Evolutionary conservation across 1,139 yeast genomes (phyloP), one percentile per base, ranked within the genome.

Genomic region (Suhomyces terraborum): DNA sequence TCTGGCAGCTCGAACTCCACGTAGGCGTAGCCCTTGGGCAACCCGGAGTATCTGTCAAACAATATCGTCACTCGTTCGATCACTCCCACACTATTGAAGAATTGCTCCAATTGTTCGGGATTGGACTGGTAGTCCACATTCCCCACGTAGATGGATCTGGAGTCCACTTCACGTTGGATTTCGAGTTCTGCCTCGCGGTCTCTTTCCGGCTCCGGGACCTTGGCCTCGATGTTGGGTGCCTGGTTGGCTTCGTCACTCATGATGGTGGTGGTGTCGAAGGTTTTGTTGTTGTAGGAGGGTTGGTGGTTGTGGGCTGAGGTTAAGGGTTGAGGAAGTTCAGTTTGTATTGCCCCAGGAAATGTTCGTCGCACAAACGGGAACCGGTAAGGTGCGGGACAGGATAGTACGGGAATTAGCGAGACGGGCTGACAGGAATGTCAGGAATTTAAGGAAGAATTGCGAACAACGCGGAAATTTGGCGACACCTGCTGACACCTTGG

Each of bases 21-120:
- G 44, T 70, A 71, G 4, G 77, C 77, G 44, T 67, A 69, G n/a
- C 77, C 77, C 51, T 69, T 72, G 4, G 76, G 73, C 28, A 62
- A 55, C 2, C 75, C 74, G 3, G 68, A 55, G 49, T 45, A 60
- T 40, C 61, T 58, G 48, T 70, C 73, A 41, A 69, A 66, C 44
- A 69, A 58, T 30, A 72, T 67, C 14, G 76, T 71, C 9, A 72
- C 63, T 40, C 74, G 50, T 46, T 66, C 69, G 47, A 70, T 62
- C 7, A 54, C 56, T 0, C 75, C 77, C 17, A 54, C 66, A 4
- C 38, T 49, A 40, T 55, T 58, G 58, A 71, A 71, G 35, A 67
- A 62, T 30, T 55, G 55, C 45, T 71, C 75, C 51, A 71, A 61
- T 51, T 67, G 74, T 39, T 64, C 72, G 0, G 76, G 76, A 2